Evolutionary conservation across 768 basidiomycete genomes (phyloP), one percentile per base, ranked within the genome.

Genomic region (Pulveroboletus frians): DNA sequence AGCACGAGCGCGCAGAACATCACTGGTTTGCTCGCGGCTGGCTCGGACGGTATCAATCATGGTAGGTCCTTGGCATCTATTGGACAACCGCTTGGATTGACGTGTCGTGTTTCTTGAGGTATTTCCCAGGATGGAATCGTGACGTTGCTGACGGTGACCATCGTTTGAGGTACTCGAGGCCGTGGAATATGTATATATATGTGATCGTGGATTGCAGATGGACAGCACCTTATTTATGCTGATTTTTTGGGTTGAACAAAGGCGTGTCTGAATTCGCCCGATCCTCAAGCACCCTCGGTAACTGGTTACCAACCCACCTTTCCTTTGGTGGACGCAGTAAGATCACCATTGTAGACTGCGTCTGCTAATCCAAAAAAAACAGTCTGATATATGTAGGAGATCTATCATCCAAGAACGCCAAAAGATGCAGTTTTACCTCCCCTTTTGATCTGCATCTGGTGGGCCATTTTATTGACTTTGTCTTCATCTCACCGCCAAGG

Each of bases 331-430:
- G 13, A 30, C n/a, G 15, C 2, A 5, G 10, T 9, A 0, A 20
- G 18, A 20, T 21, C 17, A 18, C 21, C 21, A 17, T 21, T 30
- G 18, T 27, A 91, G 88, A 58, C 83, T 90, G 26, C 90, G 92
- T 60, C 83, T 82, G 60, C 92, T 88, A 10, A 93, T 94, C 46
- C 88, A 90, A 67, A 89, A 86, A 65, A 85, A 65, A 85, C 88
- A 31, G 92, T 94, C 29, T 75, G 77, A 9, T 94, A 83, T 60
- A 89, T 91, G 0, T 74, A 94, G 60, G 91, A 96, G 66, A 67
- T 94, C 91, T 57, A 79, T 95, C 34, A 69, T 92, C 21, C 92
- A 95, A 63, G 90, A 94, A 70, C 90, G 85, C 55, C 83, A 87
- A 64, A 94, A 92, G 77, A 92, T 86, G 49, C 10, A 39, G 18